phyloP scores from a whole-genome alignment of 2,329 filamentous ascomycete species.

The Zalaria sp. region DNA sequence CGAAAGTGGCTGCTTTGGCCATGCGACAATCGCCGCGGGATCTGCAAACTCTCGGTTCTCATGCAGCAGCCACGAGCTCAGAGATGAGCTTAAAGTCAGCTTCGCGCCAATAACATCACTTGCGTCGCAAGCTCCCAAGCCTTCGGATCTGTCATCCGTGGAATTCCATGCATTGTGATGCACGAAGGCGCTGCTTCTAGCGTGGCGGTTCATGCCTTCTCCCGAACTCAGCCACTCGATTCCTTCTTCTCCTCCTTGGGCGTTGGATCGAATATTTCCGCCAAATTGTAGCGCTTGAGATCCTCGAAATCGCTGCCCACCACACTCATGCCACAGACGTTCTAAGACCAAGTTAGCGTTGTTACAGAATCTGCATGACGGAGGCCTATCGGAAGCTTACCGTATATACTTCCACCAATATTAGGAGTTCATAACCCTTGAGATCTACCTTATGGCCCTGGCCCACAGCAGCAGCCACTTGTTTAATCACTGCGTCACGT shows the following conservation, averaged over 20 bases:
- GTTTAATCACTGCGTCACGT: slow-evolving; percentile 55
- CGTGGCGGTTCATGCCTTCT: too few species aligned
- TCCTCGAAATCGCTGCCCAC: slow-evolving; percentile 60
- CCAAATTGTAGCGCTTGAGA: slow-evolving; percentile 65
- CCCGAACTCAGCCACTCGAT: background rate
- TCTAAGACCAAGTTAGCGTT: slow-evolving; percentile 29
- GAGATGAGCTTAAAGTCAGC: too few species aligned
- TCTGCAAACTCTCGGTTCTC: background rate
- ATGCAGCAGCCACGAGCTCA: background rate
- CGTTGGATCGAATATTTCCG: slow-evolving; percentile 51
- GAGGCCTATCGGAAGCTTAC: slow-evolving; percentile 29
- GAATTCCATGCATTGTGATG: too few species aligned
- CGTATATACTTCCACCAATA: slow-evolving; percentile 70
- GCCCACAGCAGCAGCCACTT: slow-evolving; percentile 52
- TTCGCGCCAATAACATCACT: too few species aligned
- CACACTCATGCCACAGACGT: slow-evolving; percentile 65
- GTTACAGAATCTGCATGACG: background rate
- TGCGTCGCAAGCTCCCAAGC: too few species aligned
- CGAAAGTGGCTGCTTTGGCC: too few species aligned
- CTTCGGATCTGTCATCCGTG: too few species aligned
- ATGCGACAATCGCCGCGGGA: background rate
- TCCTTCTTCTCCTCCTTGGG: slow-evolving; percentile 16
- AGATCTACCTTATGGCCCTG: slow-evolving; percentile 62
- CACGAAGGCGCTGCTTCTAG: too few species aligned
- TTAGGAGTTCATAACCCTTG: slow-evolving; percentile 61